phyloP scores from a whole-genome alignment of 2,329 filamentous ascomycete genomes.

The Elsinoe arachidis region DNA sequence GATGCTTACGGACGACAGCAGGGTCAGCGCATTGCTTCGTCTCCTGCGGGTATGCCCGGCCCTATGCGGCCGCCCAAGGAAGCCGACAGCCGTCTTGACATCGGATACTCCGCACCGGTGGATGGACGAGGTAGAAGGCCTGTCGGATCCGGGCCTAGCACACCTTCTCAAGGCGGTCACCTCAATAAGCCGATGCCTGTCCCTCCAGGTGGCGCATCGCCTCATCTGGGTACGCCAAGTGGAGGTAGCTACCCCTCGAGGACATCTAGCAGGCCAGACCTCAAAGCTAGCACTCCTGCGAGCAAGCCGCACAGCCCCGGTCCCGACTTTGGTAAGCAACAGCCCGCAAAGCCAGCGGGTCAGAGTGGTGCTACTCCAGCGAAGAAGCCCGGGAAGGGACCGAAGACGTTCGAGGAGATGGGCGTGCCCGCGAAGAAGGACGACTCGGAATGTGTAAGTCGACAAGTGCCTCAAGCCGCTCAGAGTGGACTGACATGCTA shows the following conservation, averaged over 20 bases:
- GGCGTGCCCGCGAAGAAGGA: conserved; percentile 77
- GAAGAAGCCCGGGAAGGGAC: conserved; percentile 58
- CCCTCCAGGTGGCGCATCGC: neutral
- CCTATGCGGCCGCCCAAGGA: conserved; percentile 18
- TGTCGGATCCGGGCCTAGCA: neutral
- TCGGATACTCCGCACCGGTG: conserved; percentile 35
- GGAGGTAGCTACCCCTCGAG: conserved; percentile 3
- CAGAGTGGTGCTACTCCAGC: conserved; percentile 22
- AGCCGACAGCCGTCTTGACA: conserved; percentile 26
- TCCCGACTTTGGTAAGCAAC: conserved; percentile 15
- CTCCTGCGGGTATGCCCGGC: conserved; percentile 21
- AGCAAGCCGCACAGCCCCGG: conserved; percentile 14
- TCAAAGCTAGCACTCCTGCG: neutral
- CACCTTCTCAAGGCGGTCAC: neutral
- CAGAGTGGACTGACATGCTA: neutral
- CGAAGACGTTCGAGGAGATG: conserved; percentile 97
- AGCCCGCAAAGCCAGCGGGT: conserved; percentile 17
- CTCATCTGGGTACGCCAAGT: neutral
- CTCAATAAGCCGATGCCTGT: conserved; percentile 4
- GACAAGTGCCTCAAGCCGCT: neutral
- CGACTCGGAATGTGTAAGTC: conserved; percentile 81
- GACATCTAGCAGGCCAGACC: conserved; percentile 7
- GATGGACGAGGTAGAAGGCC: conserved; percentile 31
- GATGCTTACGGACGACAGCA: conserved; percentile 16
- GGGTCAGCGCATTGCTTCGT: conserved; percentile 25